Conservation (phyloP, 176 grass and related monocot genomes). For the Tillandsia leiboldiana region DNA sequence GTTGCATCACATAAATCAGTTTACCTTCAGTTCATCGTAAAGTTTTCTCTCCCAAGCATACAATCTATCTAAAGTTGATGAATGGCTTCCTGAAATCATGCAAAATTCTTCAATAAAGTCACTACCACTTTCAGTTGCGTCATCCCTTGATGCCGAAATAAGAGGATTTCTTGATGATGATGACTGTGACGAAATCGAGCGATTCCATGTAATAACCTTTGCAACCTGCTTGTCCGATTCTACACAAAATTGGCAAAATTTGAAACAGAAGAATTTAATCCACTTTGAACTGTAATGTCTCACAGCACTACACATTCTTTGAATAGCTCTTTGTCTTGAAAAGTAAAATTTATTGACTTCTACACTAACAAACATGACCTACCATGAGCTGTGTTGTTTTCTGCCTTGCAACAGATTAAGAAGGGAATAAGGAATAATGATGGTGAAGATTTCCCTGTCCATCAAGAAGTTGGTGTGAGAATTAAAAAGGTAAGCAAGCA, state of each 20-base stretch:
- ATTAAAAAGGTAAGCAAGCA: neutral
- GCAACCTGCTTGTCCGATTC: slow-evolving; percentile 28
- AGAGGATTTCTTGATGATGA: slow-evolving; percentile 42
- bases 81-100: slow-evolving; percentile 73
- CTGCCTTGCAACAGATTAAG: slow-evolving; percentile 31
- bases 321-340: neutral
- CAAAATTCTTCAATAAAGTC: slow-evolving; percentile 51
- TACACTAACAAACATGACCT: neutral
- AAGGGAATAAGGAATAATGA: slow-evolving; percentile 17
- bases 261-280: neutral
- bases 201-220: slow-evolving; percentile 53
- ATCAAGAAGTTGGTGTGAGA: neutral
- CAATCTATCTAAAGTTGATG: slow-evolving; percentile 56
- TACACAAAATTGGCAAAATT: slow-evolving; percentile 22
- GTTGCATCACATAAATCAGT: neutral
- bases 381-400: slow-evolving; percentile 31
- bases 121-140: slow-evolving; percentile 31
- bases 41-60: slow-evolving; percentile 73
- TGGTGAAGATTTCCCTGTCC: slow-evolving; percentile 34
- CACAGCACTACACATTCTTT: neutral
- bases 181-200: slow-evolving; percentile 38
- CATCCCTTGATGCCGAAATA: slow-evolving; percentile 26
- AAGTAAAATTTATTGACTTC: neutral
- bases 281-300: neutral
- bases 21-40: slow-evolving; percentile 58